These are phyloP conservation scores for Brassica juncea DNA, from an alignment of 345 rosid species.

Conservation along the genomic window DNA sequence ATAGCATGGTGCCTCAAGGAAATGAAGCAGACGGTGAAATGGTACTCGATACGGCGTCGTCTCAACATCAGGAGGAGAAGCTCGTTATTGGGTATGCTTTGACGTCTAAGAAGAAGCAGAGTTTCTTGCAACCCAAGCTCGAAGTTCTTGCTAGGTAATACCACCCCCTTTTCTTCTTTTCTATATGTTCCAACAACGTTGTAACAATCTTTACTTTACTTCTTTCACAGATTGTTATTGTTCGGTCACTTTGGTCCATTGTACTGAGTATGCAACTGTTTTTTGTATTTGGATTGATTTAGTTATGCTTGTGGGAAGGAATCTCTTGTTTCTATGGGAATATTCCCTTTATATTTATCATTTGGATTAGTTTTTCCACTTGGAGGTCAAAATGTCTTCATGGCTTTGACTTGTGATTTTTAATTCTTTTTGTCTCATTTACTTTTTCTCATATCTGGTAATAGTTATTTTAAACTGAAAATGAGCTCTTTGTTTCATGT, in stretches of 20 bases:
- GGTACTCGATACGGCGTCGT: conserved; percentile 22
- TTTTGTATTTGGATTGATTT: conserved; percentile 2
- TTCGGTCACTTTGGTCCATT: conserved; percentile 13
- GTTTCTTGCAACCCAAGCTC: conserved; percentile 87
- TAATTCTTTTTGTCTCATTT: background rate
- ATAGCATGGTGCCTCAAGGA: conserved; percentile 30
- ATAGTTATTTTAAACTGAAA: background rate
- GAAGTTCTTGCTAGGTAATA: conserved; percentile 65
- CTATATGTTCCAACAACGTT: background rate
- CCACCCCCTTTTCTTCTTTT: background rate
- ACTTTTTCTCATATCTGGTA: background rate
- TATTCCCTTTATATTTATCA: conserved; percentile 25
- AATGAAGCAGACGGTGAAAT: conserved; percentile 33
- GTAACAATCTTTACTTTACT: background rate
- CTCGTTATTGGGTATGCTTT: conserved; percentile 82
- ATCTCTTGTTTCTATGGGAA: conserved; percentile 30
- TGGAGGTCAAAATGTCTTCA: conserved; percentile 27
- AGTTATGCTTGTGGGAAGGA: conserved; percentile 10
- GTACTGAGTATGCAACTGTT: conserved; percentile 8
- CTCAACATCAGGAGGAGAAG: conserved; percentile 13
- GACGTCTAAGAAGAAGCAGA: conserved; percentile 81
- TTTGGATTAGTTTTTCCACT: conserved; percentile 13
- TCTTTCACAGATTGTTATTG: background rate
- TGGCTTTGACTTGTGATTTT: conserved; percentile 3
- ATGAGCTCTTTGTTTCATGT: conserved; percentile 14